Conservation (phyloP, 2,329 filamentous ascomycete genomes). For the Paecilomyces sp. region DNA sequence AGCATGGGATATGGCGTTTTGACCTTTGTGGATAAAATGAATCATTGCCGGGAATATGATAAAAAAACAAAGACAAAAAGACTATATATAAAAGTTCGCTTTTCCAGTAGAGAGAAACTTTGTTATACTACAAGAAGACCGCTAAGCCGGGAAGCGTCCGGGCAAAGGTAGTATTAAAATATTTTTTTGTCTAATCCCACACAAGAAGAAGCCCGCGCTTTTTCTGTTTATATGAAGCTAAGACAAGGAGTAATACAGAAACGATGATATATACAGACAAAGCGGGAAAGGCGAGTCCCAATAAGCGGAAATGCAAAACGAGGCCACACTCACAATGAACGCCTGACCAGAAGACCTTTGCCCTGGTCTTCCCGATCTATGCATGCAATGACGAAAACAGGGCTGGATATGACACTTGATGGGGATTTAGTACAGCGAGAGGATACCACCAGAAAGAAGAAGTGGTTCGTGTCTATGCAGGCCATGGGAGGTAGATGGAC, state of each 20-base stretch:
- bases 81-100: too few species aligned
- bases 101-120: too few species aligned
- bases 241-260: not conserved
- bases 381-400: not conserved
- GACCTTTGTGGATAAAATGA: not conserved
- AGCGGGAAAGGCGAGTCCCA: not conserved
- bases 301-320: not conserved
- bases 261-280: not conserved
- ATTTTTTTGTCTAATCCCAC: not conserved
- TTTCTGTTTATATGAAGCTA: not conserved
- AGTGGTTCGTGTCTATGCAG: not conserved
- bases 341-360: not conserved
- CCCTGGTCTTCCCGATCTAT: not conserved
- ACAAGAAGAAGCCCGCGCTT: not conserved
- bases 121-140: too few species aligned
- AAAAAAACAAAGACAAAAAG: too few species aligned
- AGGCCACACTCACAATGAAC: not conserved
- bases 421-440: not conserved
- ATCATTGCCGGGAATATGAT: too few species aligned
- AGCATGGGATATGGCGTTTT: not conserved
- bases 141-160: too few species aligned
- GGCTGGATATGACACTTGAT: not conserved
- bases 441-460: not conserved
- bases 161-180: too few species aligned
- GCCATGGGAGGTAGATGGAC: not conserved